Evolutionary conservation across 768 basidiomycete genomes (phyloP), one percentile per base, ranked within the genome.

Genomic region (Cystobasidium ongulense): DNA sequence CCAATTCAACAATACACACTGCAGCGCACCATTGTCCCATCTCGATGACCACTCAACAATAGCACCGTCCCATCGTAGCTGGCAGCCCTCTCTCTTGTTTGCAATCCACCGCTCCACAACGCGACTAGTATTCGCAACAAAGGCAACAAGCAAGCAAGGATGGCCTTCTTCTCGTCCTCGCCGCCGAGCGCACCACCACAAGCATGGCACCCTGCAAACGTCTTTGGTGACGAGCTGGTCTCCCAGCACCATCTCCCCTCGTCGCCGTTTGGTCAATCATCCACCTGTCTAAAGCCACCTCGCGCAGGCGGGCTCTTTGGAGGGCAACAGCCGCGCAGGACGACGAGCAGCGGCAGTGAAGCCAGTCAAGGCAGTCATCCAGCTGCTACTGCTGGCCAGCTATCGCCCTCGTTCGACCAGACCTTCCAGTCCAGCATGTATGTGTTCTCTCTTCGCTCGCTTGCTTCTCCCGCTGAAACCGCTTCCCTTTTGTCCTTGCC

Each of bases 131-230:
- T 59, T 35, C 25, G 57, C 33, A 29, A 27, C 52, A 29, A 54
- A 7, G 52, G 8, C n/a, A 54, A n/a, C 52, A 39, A 43, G 7
- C 65, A 21, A 21, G 27, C 63, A 67, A 46, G 25, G 21, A 71
- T 71, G 68, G 68, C 68, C 50, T 71, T 35, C 43, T 31, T 71
- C 25, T 71, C 68, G 13, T 71, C 68, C 17, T 71, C 68, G n/a
- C 68, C 68, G 2, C 29, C 63, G 31, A 43, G 33, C 63, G 33
- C 53, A 10, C 52, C 11, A 11, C 27, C 50, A 71, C 33, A 27
- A 61, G 13, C 27, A 35, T 33, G 46, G 39, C 63, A 64, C 38
- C 11, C 63, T 7, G 10, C 27, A 18, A 71, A 43, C 38, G 53
- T 38, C 3, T 57, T 39, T 71, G 68, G 41, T 71, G 63, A 21